Evolutionary conservation across 441 rosid genomes (phyloP), one percentile per base, ranked within the genome.

Genomic region (Gossypium laxum): DNA sequence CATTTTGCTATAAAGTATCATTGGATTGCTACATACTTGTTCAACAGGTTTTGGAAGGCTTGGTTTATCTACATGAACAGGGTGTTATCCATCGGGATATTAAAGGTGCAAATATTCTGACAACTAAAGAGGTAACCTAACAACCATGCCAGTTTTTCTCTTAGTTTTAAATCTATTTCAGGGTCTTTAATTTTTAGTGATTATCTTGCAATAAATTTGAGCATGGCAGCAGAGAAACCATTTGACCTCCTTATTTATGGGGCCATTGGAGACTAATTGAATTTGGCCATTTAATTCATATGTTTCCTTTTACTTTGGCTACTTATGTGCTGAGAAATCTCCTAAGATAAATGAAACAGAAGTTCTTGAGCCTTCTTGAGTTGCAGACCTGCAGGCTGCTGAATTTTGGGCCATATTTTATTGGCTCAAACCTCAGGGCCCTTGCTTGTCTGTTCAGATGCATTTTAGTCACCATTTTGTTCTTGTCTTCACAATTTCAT

Each of bases 71-170:
- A 47, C 99, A 95, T 38, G 99, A 95, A 77, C 99, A 95, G 73
- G 98, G 99, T 65, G 98, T 95, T 72, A 95, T 95, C 69, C 99
- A 95, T 82, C 91, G 99, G 61, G 99, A 95, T 87, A 95, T 95
- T 78, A 95, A 95, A 81, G 99, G 99, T 68, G 99, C 99, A 76
- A 95, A 92, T 81, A 95, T 95, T 74, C 84, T 95, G 85, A 91
- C 96, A 4, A 95, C 99, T 24, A 95, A 95, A 78, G 98, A 95
- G 92, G 99, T 92, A 68, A 71, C 74, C 54, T 50, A 22, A 14
- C 51, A 72, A 14, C 17, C 22, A 18, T 47, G 52, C 22, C 71
- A 10, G 17, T 57, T 6, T 18, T 48, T 22, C 59, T 24, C 0
- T 72, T 3, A 64, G 52, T 45, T 65, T 24, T 66, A 12, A 58